A percentile compares a stretch with the other conserved stretches of the same genome.
Conservation (phyloP, 2,329 filamentous ascomycete species). For the Phaeomoniella chlamydospora region DNA sequence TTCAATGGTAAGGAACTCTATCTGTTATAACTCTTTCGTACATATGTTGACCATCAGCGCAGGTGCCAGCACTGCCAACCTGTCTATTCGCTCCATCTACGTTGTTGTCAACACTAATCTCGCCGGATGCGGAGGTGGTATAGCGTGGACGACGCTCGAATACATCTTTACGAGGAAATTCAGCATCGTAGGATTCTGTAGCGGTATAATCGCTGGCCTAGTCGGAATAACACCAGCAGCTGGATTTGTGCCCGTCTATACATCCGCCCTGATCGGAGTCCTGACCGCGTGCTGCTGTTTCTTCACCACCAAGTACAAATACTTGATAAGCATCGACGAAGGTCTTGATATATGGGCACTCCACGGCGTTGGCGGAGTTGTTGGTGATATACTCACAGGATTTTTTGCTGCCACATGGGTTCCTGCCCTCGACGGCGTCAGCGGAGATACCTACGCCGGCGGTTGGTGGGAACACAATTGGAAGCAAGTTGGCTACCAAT, state of each 20-base stretch:
- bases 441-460: slow-evolving; percentile 26
- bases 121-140: slow-evolving; percentile 37
- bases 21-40: slow-evolving; percentile 1
- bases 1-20: slow-evolving; percentile 26
- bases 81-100: slow-evolving; percentile 37
- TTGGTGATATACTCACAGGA: slow-evolving; percentile 42
- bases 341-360: slow-evolving; percentile 46
- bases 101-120: slow-evolving; percentile 46
- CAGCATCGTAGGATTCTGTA: slow-evolving; percentile 36
- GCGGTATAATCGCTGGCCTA: slow-evolving; percentile 40
- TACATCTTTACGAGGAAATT: slow-evolving; percentile 34
- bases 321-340: slow-evolving; percentile 40
- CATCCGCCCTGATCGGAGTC: slow-evolving; percentile 36
- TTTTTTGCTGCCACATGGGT: slow-evolving; percentile 39
- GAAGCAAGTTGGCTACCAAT: slow-evolving; percentile 41
- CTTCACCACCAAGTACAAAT: slow-evolving; percentile 33
- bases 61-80: slow-evolving; percentile 34
- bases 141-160: slow-evolving; percentile 40
- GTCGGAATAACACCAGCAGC: slow-evolving; percentile 46
- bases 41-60: neutral
- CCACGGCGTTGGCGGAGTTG: slow-evolving; percentile 44
- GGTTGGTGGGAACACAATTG: slow-evolving; percentile 39
- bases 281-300: slow-evolving; percentile 34
- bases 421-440: slow-evolving; percentile 36
- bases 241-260: slow-evolving; percentile 39